Base-by-base conservation (phyloP, 1,139 yeast genomes). In the Magnusiomyces suaveolens region DNA sequence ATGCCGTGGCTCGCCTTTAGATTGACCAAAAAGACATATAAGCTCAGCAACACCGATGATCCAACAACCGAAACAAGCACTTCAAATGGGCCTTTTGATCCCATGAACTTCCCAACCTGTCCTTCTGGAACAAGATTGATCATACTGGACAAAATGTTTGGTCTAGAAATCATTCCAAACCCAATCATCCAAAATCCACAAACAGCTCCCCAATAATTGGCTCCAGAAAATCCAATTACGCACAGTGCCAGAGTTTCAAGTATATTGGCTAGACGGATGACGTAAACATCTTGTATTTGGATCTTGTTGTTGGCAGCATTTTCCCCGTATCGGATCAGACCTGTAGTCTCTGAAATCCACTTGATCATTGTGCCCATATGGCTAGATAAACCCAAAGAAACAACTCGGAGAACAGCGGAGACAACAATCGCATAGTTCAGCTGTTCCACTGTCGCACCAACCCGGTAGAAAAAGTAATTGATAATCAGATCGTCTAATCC, bases 1-100 rank as follows among this genome's bases (percentile, higher is more conserved):
- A 12, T 43, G 4, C 16, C 41, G 6, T 12, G 3, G 8, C 18
- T 16, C 32, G 10, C 47, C 2, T 24, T 25, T 2, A 23, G 18
- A 4, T 23, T 16, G 20, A 32, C 49, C 2, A 46, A 20, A 2
- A 26, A 16, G 4, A n/a, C 21, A 46, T 46, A 46, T 8, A 46
- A 16, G 21, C 24, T 18, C 3, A 46, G 24, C 39, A 46, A 18
- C 8, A 46, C 6, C 2, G 49, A 46, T 2, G 49, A 29, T 12
- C 49, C 49, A n/a, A 46, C 21, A 2, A 46, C 49, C 16, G 49
- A 18, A 2, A 46, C 39, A 4, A 43, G 32, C 8, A 46, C 25
- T 29, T 46, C 49, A 6, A 46, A 26, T 8, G 49, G 49, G 38
- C 49, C 49, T 26, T 46, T 46, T 2, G 49, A 18, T 4, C 49